Evolutionary conservation across 805 yeast species (phyloP).

Genomic region (Wickerhamomyces ciferrii): DNA sequence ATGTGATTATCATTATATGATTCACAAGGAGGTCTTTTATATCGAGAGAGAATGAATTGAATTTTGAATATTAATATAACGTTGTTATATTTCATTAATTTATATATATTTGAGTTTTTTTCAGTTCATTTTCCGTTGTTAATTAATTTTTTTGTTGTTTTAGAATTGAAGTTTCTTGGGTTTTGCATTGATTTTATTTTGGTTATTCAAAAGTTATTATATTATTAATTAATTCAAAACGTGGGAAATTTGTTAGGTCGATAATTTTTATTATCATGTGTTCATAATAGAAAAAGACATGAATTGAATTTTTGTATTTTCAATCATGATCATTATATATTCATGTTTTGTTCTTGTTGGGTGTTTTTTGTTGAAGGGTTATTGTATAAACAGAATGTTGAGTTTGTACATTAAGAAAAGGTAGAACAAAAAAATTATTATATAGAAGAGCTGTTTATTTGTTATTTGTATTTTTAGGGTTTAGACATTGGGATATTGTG

Average conservation of each 20-base stretch:
- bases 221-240: neutral
- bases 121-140: neutral
- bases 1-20: neutral
- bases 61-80: neutral
- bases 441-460: slow-evolving; percentile 13
- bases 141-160: neutral
- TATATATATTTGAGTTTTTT: neutral
- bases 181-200: slow-evolving; percentile 1
- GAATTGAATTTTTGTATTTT: neutral
- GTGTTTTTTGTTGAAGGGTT: neutral
- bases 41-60: neutral
- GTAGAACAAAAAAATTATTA: slow-evolving; percentile 4
- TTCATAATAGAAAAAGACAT: neutral
- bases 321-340: neutral
- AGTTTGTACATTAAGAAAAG: neutral
- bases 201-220: neutral
- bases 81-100: neutral
- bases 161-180: slow-evolving; percentile 1
- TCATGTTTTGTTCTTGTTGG: neutral
- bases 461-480: slow-evolving; percentile 14
- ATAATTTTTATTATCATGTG: neutral
- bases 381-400: neutral
- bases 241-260: neutral
- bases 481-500: slow-evolving; percentile 18
- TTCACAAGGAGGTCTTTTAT: neutral